Conservation (phyloP, 192 early-diverging fungal species). For the Coemansia sp. region DNA sequence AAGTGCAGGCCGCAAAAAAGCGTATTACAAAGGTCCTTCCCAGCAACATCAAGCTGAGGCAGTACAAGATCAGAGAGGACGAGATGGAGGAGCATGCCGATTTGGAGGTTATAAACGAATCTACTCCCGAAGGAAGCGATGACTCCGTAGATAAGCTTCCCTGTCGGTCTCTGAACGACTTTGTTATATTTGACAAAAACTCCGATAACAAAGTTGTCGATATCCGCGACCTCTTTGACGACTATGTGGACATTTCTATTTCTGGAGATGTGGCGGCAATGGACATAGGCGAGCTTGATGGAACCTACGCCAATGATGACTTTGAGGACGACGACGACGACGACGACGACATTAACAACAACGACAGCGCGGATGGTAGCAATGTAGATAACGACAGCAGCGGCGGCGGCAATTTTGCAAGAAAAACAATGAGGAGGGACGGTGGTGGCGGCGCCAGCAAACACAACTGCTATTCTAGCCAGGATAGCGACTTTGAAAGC, state of each 20-base stretch:
- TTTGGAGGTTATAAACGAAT: constrained; percentile 53
- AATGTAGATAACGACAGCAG: constrained; percentile 17
- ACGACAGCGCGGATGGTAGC: too few species aligned
- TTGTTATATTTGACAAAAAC: constrained; percentile 53
- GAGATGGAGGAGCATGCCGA: constrained; percentile 38
- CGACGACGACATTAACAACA: constrained; percentile 19
- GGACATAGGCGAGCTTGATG: constrained; percentile 18
- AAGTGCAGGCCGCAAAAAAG: background rate
- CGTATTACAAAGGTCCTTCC: background rate
- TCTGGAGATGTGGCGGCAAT: constrained; percentile 55
- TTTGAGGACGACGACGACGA: constrained; percentile 39
- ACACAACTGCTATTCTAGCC: background rate
- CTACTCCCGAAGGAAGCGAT: constrained; percentile 14
- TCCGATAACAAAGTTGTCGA: constrained; percentile 29
- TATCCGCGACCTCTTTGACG: constrained; percentile 52
- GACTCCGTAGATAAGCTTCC: constrained; percentile 36
- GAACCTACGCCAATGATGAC: constrained; percentile 21
- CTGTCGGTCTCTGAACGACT: constrained; percentile 55
- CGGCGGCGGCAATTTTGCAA: background rate
- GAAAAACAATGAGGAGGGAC: background rate
- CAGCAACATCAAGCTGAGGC: constrained; percentile 1
- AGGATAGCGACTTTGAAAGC: constrained; percentile 7
- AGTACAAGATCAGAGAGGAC: constrained; percentile 20
- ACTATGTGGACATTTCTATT: constrained; percentile 42
- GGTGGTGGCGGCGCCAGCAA: constrained; percentile 9